These are phyloP conservation scores for Erodium trifolium DNA, from an alignment of 441 rosid genomes.

Conservation along the genomic window DNA sequence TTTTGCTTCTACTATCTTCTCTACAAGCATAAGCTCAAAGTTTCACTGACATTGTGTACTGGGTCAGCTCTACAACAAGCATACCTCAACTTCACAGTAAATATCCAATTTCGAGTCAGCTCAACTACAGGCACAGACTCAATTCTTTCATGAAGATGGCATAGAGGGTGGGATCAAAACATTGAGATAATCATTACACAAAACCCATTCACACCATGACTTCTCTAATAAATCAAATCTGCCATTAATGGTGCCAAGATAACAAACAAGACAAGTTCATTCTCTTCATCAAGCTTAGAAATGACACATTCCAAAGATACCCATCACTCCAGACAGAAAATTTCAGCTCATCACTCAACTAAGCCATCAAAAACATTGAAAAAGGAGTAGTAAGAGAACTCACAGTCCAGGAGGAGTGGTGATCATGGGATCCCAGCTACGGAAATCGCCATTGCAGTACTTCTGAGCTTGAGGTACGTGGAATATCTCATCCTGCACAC, in stretches of 20 bases:
- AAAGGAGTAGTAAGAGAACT: slow-evolving; percentile 8
- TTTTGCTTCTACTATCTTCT: too few species aligned
- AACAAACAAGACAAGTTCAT: background rate
- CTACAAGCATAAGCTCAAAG: too few species aligned
- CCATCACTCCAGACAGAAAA: background rate
- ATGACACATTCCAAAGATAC: background rate
- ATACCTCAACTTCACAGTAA: too few species aligned
- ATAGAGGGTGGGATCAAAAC: background rate
- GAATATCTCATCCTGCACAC: slow-evolving; percentile 82
- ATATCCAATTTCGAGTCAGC: too few species aligned
- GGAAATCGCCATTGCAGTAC: slow-evolving; percentile 69
- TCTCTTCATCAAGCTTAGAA: background rate
- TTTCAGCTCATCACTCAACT: background rate
- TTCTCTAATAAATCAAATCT: background rate
- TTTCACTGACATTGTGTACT: too few species aligned
- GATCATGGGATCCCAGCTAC: slow-evolving; percentile 96
- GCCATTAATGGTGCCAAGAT: background rate
- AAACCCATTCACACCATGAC: background rate
- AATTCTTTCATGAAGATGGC: background rate
- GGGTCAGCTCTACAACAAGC: too few species aligned
- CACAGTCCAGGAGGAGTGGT: slow-evolving; percentile 97
- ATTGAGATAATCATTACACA: background rate
- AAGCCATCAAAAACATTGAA: background rate
- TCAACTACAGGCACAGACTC: background rate
- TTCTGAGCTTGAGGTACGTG: slow-evolving; percentile 84